Base-by-base conservation (phyloP, 768 basidiomycete species). In the Mycena latifolia region DNA sequence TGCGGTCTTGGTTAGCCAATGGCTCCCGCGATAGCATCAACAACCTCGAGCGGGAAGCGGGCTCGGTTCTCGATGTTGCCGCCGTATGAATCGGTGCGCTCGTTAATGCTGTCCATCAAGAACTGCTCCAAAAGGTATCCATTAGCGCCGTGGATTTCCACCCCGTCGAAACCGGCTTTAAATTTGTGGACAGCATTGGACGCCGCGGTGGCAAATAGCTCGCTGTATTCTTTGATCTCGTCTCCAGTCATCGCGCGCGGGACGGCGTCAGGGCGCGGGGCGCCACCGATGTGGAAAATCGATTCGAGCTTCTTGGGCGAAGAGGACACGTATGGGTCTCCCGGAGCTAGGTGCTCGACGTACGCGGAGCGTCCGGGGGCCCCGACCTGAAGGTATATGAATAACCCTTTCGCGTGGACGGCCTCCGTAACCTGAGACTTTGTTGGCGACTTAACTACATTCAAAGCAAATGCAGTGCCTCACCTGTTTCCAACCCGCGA, bases 131-230 rank as follows among this genome's bases (percentile, higher is more conserved):
- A 54, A 12, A 89, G 72, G 62, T 84, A 85, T 0, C 83, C 82
- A 60, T 85, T 83, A 37, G 80, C 82, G 60, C 77, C 77, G 60
- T 82, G 84, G 46, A 86, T 71, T 79, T 84, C 84, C 58, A 86
- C 66, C 43, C 90, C 92, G 65, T 93, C 91, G 66, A 92, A 92
- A 0, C 89, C 91, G 33, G 91, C 90, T n/a, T n/a, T n/a, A n/a
- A n/a, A n/a, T 25, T 72, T 69, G 48, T 80, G 71, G 12, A 89
- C 79, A 17, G 87, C 87, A 60, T 87, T 87, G 29, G 77, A 77
- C 5, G 91, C 89, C 0, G 88, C 89, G 12, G 80, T 76, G 11
- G 80, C 85, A 69, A 84, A 91, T 8, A 84, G 75, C 20, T 77
- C 45, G 31, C 85, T 75, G 63, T 86, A 85, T 60, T 88, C 84